Evolutionary conservation across 2,329 filamentous ascomycete genomes (phyloP).

Genomic region (Alternaria arbusti): DNA sequence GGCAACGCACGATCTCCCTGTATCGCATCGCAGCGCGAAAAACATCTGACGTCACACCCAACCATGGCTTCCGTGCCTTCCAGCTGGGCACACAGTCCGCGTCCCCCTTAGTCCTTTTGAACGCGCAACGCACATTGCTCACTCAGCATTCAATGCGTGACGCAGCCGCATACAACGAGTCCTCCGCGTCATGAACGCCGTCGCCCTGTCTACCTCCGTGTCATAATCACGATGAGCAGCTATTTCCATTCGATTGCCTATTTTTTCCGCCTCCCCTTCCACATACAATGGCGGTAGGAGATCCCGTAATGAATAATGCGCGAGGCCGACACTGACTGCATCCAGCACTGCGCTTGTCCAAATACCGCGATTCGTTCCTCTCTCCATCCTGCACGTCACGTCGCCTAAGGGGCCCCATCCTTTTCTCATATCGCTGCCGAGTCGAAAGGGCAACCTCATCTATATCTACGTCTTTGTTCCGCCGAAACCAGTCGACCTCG

Average conservation of each 20-base stretch:
- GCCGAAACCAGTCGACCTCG: conserved; percentile 40
- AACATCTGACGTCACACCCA: conserved; percentile 10
- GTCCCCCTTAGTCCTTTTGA: not conserved
- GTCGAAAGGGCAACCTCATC: conserved; percentile 46
- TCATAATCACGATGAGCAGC: conserved; percentile 34
- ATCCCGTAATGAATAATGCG: not conserved
- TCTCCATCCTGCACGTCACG: conserved; percentile 47
- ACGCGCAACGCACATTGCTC: conserved; percentile 3
- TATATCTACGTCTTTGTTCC: conserved; percentile 52
- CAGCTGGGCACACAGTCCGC: conserved; percentile 10
- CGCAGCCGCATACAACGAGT: not conserved
- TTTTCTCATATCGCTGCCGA: conserved; percentile 50
- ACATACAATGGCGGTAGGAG: conserved; percentile 34
- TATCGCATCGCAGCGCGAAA: not conserved
- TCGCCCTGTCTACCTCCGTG: not conserved
- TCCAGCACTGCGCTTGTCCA: conserved; percentile 44
- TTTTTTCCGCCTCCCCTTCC: conserved; percentile 45
- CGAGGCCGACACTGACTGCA: not conserved
- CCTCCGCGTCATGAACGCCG: conserved; percentile 6
- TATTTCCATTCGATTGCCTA: conserved; percentile 40
- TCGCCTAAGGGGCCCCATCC: conserved; percentile 52
- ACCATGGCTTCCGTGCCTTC: conserved; percentile 9
- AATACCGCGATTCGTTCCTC: conserved; percentile 46
- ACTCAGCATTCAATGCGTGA: conserved; percentile 6
- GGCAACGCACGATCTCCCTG: not conserved